Base-by-base conservation (phyloP, 139 green algal species). In the Spirogloea muscicola region DNA sequence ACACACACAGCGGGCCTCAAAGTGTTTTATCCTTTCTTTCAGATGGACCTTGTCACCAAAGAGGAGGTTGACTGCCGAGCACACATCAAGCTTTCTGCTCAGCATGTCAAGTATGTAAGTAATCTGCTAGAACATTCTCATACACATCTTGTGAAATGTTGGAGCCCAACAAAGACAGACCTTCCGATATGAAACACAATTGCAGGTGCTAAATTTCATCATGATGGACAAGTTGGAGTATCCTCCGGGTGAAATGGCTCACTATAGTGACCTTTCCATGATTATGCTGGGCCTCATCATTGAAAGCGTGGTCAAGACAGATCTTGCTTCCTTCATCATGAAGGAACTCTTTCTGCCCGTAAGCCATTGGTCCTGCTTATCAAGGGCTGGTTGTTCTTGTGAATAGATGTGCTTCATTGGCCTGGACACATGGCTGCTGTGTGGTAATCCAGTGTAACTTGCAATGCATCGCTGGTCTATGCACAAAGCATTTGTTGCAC, bases 191-290 rank as follows among this genome's bases (percentile, higher is more conserved):
- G 18, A 39, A 66, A 52, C 6, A 31, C 21, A 21, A 25, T 38
- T 40, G 33, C 74, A 82, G 68, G 39, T 83, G 36, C 42, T 72
- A 31, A 39, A 79, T 10, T 83, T 79, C 39, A 79, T 83, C n/a
- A 34, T 74, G 38, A 42, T 21, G 2, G 76, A 85, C 43, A 81
- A 80, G 36, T 31, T 68, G 34, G 72, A 68, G 68, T 83, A 85
- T 2, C 48, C 65, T 34, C 49, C 52, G 16, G 78, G 72, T 37
- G 43, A 21, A 29, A 21, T 39, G 1, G 51, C 65, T 7, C 46
- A 44, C 21, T 85, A 85, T 55, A 86, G 78, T 40, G 79, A 85
- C 78, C 79, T 85, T 37, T 84, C 76, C 44, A 85, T 85, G 79
- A 80, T 85, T n/a, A 77, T 86, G 39, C 42, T 85, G 1, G 79